phyloP scores from a whole-genome alignment of 176 grass and related monocot genomes.

The Oryza rufipogon region DNA sequence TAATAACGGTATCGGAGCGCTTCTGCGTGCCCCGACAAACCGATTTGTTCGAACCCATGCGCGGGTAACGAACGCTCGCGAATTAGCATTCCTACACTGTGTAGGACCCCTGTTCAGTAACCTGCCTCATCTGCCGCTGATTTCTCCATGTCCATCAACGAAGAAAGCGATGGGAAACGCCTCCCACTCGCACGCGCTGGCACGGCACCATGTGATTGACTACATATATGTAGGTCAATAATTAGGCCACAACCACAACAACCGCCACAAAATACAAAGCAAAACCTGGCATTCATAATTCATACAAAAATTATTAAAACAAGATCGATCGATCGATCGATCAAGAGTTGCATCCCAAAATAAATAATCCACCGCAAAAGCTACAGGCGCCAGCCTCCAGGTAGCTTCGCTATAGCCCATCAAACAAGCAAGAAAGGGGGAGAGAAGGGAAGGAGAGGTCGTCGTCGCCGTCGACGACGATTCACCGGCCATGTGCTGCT shows the following conservation, averaged over 20 bases:
- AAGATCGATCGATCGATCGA: neutral
- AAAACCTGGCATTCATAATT: too few relatives aligned
- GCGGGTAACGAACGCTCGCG: too few relatives aligned
- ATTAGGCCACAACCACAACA: neutral
- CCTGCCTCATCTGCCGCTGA: neutral
- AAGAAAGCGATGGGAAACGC: conserved; percentile 39
- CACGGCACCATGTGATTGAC: neutral
- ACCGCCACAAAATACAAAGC: neutral
- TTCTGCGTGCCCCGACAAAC: too few relatives aligned
- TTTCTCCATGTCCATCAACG: neutral
- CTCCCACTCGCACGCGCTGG: neutral
- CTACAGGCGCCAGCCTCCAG: neutral
- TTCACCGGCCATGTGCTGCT: conserved; percentile 41
- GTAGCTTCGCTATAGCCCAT: neutral
- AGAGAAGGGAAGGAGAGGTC: neutral
- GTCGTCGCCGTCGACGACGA: too few relatives aligned
- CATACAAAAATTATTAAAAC: neutral
- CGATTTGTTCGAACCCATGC: too few relatives aligned
- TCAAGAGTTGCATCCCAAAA: neutral
- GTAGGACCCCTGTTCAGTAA: neutral
- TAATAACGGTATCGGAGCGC: too few relatives aligned
- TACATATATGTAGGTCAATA: neutral
- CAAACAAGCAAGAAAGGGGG: conserved; percentile 3
- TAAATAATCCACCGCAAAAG: conserved; percentile 8
- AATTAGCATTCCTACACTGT: too few relatives aligned